Base-by-base conservation (phyloP, 2,329 filamentous ascomycete species). In the Aurifilum marmelostoma region DNA sequence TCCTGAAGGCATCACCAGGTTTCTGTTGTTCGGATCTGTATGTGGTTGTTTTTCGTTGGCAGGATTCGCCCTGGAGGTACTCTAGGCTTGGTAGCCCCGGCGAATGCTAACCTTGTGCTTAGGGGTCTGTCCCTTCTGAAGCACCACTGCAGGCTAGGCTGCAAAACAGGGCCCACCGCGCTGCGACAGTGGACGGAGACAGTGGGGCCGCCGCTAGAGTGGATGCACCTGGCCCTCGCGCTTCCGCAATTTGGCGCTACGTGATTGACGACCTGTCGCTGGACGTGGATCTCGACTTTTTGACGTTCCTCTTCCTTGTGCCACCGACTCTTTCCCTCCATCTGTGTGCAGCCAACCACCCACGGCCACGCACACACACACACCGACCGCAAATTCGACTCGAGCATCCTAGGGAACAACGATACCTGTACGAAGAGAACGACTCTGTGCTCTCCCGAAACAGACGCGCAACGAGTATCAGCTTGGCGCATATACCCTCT, bases 171-270 rank as follows among this genome's bases (percentile, higher is more conserved):
- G 37, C 37, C 61, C 61, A 63, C 61, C 5, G 27, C 18, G n/a
- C 39, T 63, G 61, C 39, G 41, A 63, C 61, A 63, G 41, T 63
- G 59, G 59, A 43, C n/a, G 59, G 34, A 37, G 24, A 39, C 14
- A 21, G 59, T 62, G 61, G 41, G 47, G 41, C 41, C 11, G 24
- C 61, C 21, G 61, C 41, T 18, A n/a, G 24, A 37, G 56, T 59
- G 32, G 56, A 37, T 37, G 56, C 29, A 11, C 56, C 14, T n/a
- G 32, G 21, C 32, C 29, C 56, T 12, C 32, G 56, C 16, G 18
- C 56, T n/a, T 37, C 21, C 29, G 32, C 43, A 59, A 59, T n/a
- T 37, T 59, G 29, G 56, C 56, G 29, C 56, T 59, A 59, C 27
- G 14, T 29, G 52, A 56, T 56, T 56, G 52, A 56, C 52, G 52